These are phyloP conservation scores for Takashimella tepidaria DNA, from an alignment of 1,284 basidiomycete species.

Conservation along the genomic window DNA sequence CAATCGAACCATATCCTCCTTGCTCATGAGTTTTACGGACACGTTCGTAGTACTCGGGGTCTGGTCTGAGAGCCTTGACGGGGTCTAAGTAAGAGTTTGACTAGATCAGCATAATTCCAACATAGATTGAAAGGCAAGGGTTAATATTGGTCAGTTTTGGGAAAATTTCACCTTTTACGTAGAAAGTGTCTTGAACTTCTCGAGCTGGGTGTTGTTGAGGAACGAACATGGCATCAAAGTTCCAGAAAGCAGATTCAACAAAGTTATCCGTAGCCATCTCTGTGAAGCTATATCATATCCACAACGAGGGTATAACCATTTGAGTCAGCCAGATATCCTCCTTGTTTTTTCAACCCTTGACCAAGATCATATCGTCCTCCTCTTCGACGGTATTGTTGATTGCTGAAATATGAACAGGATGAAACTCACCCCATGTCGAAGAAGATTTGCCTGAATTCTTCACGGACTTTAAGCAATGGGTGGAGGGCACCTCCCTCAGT, in stretches of 20 bases:
- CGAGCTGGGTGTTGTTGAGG: slow-evolving; percentile 98
- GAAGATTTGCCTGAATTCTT: slow-evolving; percentile 97
- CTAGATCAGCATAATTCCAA: too few species aligned
- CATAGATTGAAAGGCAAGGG: slow-evolving; percentile 6
- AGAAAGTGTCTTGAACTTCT: slow-evolving; percentile 98
- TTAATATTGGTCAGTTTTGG: neutral
- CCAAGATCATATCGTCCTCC: neutral
- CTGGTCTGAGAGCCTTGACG: slow-evolving; percentile 66
- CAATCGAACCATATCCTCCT: slow-evolving; percentile 91
- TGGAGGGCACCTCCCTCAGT: slow-evolving; percentile 88
- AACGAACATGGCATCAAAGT: slow-evolving; percentile 97
- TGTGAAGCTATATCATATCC: slow-evolving; percentile 64
- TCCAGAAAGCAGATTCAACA: slow-evolving; percentile 99
- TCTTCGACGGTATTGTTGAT: neutral
- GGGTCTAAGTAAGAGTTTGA: slow-evolving; percentile 61
- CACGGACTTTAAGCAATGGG: slow-evolving; percentile 93
- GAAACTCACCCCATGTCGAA: slow-evolving; percentile 89
- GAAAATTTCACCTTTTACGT: slow-evolving; percentile 67
- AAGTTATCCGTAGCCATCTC: slow-evolving; percentile 99
- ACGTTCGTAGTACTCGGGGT: slow-evolving; percentile 80
- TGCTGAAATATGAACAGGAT: too few species aligned
- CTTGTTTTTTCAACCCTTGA: neutral
- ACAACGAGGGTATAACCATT: neutral
- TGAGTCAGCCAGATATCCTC: neutral
- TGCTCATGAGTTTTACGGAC: slow-evolving; percentile 83